phyloP scores from a whole-genome alignment of 2,329 filamentous ascomycete species.

The Penicillium hordei region DNA sequence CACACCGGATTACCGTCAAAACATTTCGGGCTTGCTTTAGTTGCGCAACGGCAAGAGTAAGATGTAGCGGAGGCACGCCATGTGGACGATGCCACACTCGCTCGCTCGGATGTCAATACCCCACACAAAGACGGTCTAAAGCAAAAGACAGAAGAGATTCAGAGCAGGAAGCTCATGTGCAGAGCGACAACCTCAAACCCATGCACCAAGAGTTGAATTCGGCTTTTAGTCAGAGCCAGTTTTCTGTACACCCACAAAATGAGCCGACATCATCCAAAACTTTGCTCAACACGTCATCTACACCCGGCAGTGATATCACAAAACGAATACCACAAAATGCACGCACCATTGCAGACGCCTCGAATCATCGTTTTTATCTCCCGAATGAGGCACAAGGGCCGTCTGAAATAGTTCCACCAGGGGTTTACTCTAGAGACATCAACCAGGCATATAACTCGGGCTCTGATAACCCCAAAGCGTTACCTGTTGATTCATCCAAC shows the following conservation, averaged over 20 bases:
- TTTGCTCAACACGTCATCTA: constrained; percentile 2
- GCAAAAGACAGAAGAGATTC: constrained; percentile 24
- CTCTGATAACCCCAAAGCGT: constrained; percentile 13
- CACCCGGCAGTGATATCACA: not conserved
- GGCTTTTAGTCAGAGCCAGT: constrained; percentile 6
- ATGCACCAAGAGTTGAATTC: not conserved
- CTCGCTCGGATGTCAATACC: constrained; percentile 41
- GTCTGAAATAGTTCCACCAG: constrained; percentile 12
- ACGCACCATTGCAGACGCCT: not conserved
- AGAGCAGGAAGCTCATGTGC: constrained; percentile 11
- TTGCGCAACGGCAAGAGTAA: constrained; percentile 42
- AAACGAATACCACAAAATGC: constrained; percentile 2
- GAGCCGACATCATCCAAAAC: constrained; percentile 1
- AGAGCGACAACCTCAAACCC: constrained; percentile 5
- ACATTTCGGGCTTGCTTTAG: constrained; percentile 44
- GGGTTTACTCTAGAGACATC: not conserved
- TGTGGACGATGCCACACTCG: constrained; percentile 41
- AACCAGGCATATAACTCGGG: constrained; percentile 13
- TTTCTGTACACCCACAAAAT: constrained; percentile 6
- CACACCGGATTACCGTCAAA: constrained; percentile 44
- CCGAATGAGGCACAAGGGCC: constrained; percentile 8
- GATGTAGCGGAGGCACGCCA: constrained; percentile 41
- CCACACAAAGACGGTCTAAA: constrained; percentile 41
- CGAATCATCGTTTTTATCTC: constrained; percentile 9
- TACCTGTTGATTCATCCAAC: constrained; percentile 8